Percentiles rank a stretch among this genome's conserved stretches.
These are phyloP conservation scores for Albatrellus ellisii DNA, from an alignment of 768 basidiomycete genomes.

Conservation along the genomic window DNA sequence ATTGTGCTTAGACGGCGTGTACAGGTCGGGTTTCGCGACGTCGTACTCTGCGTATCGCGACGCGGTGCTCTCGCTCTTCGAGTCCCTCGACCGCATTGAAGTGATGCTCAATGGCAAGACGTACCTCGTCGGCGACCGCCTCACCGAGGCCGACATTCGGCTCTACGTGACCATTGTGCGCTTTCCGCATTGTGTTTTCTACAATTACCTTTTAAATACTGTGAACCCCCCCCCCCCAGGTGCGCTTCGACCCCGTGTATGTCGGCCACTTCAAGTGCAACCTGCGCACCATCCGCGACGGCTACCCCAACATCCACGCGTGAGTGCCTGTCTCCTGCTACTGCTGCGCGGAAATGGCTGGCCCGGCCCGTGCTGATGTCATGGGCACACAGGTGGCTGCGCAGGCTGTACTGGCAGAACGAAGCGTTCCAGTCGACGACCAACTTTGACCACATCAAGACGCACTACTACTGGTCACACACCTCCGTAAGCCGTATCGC, in stretches of 20 bases:
- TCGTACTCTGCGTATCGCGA: conserved; percentile 69
- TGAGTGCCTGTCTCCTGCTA: conserved; percentile 22
- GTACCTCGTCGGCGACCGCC: conserved; percentile 67
- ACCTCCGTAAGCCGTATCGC: conserved; percentile 20
- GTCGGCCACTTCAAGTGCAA: conserved; percentile 93
- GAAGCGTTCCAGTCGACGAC: conserved; percentile 80
- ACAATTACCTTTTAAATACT: neutral
- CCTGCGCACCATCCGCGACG: conserved; percentile 69
- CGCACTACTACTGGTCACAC: conserved; percentile 60
- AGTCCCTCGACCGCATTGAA: conserved; percentile 72
- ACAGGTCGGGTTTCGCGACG: conserved; percentile 80
- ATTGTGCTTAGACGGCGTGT: conserved; percentile 57
- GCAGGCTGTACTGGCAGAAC: conserved; percentile 85
- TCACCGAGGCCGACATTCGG: conserved; percentile 80
- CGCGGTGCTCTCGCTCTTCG: conserved; percentile 63
- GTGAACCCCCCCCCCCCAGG: conserved; percentile 23
- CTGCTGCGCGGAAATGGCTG: neutral
- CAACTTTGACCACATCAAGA: conserved; percentile 83
- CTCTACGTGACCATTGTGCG: conserved; percentile 89
- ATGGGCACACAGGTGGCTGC: conserved; percentile 47
- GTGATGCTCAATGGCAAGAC: conserved; percentile 63
- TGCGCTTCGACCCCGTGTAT: conserved; percentile 88
- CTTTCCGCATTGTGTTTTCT: neutral
- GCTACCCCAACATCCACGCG: conserved; percentile 71
- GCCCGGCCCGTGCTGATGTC: neutral